Base-by-base conservation (phyloP, 2,329 filamentous ascomycete species). In the Periconia digitata region DNA sequence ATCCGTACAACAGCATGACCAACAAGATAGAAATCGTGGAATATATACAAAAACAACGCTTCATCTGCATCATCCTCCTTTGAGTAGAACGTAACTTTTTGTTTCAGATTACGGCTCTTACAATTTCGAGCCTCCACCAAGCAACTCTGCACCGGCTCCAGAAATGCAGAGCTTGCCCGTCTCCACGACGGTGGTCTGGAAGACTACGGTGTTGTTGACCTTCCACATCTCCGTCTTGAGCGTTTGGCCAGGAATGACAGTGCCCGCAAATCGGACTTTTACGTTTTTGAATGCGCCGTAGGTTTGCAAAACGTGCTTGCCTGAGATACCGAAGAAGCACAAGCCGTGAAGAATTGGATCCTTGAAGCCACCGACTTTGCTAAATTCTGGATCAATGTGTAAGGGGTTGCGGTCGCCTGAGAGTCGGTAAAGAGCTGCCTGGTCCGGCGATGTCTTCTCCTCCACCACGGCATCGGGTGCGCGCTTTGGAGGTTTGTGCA, bases 381-480 rank as follows among this genome's bases (percentile, higher is more conserved):
- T 90, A 74, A 99, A 97, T 42, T 85, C 82, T 1, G 94, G 94
- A 72, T 99, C 94, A 54, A 99, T 87, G 77, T 99, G 94, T 1
- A 99, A 85, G 13, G 94, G 94, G 79, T 99, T 97, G 69, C 92
- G 87, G 74, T 99, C 94, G 42, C 94, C 94, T 62, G 89, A 94
- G 45, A 99, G 79, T 34, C 94, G 85, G 81, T 99, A 99, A 47
- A 99, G 74, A 8, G 90, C 91, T 7, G 94, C 94, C 77, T 97
- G 92, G 66, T 96, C 91, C 63, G 92, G 87, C 0, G 83, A 87
- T 4, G 94, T 97, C 73, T 84, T 84, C 74, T 90, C 87, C 77
- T 96, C 91, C 16, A 92, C 84, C 1, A 95, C 85, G 13, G 83
- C 82, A 63, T 97, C 94, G 7, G 94, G 87, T 16, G 80, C 76